A percentile compares a stretch with the other conserved stretches of the same genome.
These are phyloP conservation scores for Exophiala sideris DNA, from an alignment of 2,329 filamentous ascomycete genomes.

Conservation along the genomic window DNA sequence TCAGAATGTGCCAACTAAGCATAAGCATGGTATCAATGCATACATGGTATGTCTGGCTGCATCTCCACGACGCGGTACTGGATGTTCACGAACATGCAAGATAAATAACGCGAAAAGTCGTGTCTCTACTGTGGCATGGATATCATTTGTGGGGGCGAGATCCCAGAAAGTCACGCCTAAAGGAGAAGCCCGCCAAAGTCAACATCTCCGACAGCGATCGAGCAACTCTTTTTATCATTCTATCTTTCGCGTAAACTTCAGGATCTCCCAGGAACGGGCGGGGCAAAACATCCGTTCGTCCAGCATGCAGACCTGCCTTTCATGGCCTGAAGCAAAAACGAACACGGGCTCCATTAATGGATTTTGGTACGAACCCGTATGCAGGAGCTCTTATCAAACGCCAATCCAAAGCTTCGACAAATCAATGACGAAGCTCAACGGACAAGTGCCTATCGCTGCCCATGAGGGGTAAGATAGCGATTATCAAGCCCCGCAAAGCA, in stretches of 20 bases:
- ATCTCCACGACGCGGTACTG: too few species aligned
- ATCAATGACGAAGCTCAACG: conserved; percentile 6
- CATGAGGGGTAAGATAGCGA: conserved; percentile 18
- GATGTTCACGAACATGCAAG: too few species aligned
- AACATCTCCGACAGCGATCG: conserved; percentile 2
- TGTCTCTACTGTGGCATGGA: too few species aligned
- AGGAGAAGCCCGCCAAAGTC: conserved; percentile 22
- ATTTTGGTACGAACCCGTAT: not conserved
- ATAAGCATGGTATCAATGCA: not conserved
- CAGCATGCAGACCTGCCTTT: conserved; percentile 20
- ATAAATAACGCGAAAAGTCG: too few species aligned
- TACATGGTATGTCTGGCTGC: too few species aligned
- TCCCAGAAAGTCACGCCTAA: not conserved
- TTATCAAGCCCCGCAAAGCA: conserved; percentile 20
- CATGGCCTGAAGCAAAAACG: conserved; percentile 12
- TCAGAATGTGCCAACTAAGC: not conserved
- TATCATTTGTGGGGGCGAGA: not conserved
- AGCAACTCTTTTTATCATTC: not conserved
- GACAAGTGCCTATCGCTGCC: conserved; percentile 18
- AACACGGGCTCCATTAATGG: conserved; percentile 12
- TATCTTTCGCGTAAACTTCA: not conserved
- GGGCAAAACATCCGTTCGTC: conserved; percentile 20
- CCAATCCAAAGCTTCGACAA: conserved; percentile 10
- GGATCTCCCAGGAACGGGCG: conserved; percentile 8
- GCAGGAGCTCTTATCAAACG: conserved; percentile 21